Percentiles rank a stretch among this genome's conserved stretches.
Evolutionary conservation across 2,329 filamentous ascomycete species (phyloP).

Genomic region (Epichloe uncinata): DNA sequence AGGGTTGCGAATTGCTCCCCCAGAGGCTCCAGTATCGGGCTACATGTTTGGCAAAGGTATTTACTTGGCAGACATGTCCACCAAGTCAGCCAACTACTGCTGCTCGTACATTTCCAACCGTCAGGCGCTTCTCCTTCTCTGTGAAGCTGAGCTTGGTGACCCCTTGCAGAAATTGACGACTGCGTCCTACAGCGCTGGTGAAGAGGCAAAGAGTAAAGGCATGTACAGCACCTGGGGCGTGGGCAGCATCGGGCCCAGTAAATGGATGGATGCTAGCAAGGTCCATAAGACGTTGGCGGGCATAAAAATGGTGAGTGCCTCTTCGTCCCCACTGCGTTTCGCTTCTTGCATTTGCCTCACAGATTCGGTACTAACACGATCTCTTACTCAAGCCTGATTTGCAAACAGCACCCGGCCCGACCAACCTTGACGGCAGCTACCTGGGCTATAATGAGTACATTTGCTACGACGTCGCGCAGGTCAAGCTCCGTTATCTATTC

Average conservation of each 20-base stretch:
- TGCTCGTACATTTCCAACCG: constrained; percentile 45
- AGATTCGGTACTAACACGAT: too few species aligned
- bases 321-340: neutral
- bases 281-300: constrained; percentile 54
- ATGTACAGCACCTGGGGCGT: constrained; percentile 58
- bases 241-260: constrained; percentile 47
- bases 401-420: constrained; percentile 30
- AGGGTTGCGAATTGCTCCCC: constrained; percentile 79
- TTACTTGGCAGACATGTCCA: constrained; percentile 75
- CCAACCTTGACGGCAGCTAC: constrained; percentile 28
- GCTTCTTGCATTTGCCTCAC: neutral
- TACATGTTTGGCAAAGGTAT: constrained; percentile 91
- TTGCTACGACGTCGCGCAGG: constrained; percentile 54
- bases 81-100: constrained; percentile 74
- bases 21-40: constrained; percentile 63
- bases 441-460: constrained; percentile 65
- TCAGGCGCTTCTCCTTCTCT: constrained; percentile 64
- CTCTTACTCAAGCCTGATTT: constrained; percentile 33
- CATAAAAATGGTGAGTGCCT: constrained; percentile 50
- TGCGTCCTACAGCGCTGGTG: constrained; percentile 48
- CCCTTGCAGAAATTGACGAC: constrained; percentile 53
- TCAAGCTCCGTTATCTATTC: constrained; percentile 57
- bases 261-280: constrained; percentile 63
- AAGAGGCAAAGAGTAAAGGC: constrained; percentile 45
- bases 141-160: constrained; percentile 63